Conservation (phyloP, 257 asterid species). For the Forsythia suspensa region DNA sequence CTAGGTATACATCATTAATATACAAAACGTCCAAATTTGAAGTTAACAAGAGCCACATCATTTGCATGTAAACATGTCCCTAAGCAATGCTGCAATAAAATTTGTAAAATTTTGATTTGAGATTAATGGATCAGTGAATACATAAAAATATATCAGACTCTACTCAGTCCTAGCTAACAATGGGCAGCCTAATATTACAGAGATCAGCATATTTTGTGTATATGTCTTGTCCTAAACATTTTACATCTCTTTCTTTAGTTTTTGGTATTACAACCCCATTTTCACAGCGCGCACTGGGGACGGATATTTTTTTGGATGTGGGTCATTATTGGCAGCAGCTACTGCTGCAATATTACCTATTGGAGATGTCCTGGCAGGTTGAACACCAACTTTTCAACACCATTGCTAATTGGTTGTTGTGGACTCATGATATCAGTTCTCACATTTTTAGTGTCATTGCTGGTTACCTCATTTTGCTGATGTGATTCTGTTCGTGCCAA, state of each 20-base stretch:
- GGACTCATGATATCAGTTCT: conserved; percentile 40
- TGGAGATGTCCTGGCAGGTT: conserved; percentile 34
- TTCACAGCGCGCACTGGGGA: conserved; percentile 26
- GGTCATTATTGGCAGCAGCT: conserved; percentile 30
- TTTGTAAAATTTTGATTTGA: not conserved
- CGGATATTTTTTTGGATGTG: conserved; percentile 20
- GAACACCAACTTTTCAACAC: conserved; percentile 32
- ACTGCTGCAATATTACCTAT: conserved; percentile 30
- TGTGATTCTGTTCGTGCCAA: conserved; percentile 52
- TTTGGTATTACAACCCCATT: conserved; percentile 60
- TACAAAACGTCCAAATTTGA: not conserved
- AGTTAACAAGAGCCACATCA: not conserved
- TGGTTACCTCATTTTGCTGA: conserved; percentile 33
- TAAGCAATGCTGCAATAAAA: not conserved
- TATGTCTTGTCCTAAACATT: conserved; percentile 36
- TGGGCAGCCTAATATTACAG: conserved; percentile 46
- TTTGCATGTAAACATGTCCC: not conserved
- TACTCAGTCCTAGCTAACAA: conserved; percentile 36
- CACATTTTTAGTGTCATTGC: conserved; percentile 40
- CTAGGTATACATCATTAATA: too few species aligned
- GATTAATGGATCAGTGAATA: conserved; percentile 25
- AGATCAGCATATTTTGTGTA: conserved; percentile 29
- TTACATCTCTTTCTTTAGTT: conserved; percentile 36
- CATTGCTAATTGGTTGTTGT: conserved; percentile 56
- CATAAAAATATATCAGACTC: conserved; percentile 26